These are phyloP conservation scores for Malus orientalis DNA, from an alignment of 306 rosid species.

Conservation along the genomic window DNA sequence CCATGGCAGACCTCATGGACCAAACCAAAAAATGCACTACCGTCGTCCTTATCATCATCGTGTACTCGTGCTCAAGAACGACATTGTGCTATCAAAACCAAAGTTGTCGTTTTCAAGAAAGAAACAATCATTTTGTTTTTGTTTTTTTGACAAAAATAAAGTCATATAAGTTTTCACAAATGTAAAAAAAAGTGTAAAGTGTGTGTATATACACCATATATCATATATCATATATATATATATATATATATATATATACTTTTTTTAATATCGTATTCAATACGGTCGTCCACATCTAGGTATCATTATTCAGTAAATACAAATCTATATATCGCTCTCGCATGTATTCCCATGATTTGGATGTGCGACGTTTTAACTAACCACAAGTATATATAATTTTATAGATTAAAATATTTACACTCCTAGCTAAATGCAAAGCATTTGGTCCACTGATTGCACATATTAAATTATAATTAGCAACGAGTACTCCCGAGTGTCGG, in stretches of 20 bases:
- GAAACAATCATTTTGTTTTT: no score
- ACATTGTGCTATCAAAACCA: neutral
- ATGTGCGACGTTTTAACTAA: neutral
- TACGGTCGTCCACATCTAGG: neutral
- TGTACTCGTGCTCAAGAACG: neutral
- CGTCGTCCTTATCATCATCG: neutral
- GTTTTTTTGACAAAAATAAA: no score
- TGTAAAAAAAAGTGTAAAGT: neutral
- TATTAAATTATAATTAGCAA: neutral
- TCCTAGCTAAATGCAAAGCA: neutral
- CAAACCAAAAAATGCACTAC: neutral
- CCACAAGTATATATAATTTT: neutral
- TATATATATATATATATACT: no score
- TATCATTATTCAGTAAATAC: neutral
- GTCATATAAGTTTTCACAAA: no score
- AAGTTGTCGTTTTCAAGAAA: neutral
- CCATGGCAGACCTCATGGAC: neutral
- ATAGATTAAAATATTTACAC: neutral
- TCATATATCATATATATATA: no score
- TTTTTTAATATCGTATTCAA: no score
- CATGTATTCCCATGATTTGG: no score
- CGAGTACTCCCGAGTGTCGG: neutral
- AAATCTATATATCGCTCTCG: no score
- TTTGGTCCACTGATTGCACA: neutral
- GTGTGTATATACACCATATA: no score